Evolutionary conservation across 352 stramenopile genomes (phyloP).

Genomic region (Peronospora farinosa): DNA sequence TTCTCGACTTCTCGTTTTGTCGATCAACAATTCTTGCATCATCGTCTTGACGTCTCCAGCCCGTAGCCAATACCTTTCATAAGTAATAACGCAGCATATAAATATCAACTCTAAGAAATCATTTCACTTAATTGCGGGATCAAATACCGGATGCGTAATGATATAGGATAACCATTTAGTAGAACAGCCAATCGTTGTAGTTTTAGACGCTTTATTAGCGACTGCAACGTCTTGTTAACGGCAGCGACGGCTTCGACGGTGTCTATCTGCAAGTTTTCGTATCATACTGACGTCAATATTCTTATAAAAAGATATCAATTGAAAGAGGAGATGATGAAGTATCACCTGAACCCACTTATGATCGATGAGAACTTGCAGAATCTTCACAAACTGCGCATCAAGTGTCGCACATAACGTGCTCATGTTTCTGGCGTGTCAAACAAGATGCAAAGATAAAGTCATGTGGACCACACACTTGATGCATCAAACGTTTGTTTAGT

Average conservation of each 20-base stretch:
- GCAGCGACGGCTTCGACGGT: constrained; percentile 27
- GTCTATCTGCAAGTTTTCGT: constrained; percentile 24
- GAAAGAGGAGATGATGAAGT: neutral
- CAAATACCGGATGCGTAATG: constrained; percentile 27
- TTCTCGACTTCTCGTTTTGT: constrained; percentile 4
- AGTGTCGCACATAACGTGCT: constrained; percentile 3
- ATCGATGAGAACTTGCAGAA: constrained; percentile 33
- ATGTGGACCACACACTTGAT: neutral
- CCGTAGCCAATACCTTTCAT: constrained; percentile 37
- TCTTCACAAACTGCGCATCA: constrained; percentile 7
- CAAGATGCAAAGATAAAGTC: too few relatives aligned
- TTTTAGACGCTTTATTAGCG: constrained; percentile 24
- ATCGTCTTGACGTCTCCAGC: constrained; percentile 28
- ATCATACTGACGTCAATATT: constrained; percentile 1
- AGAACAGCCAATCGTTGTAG: constrained; percentile 24
- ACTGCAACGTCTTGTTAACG: constrained; percentile 19
- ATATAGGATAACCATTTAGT: constrained; percentile 22
- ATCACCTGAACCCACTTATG: constrained; percentile 42
- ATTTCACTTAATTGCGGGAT: neutral
- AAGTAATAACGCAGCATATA: neutral
- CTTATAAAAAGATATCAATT: neutral
- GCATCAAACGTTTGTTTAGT: too few relatives aligned
- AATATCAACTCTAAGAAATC: neutral
- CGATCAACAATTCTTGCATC: constrained; percentile 11
- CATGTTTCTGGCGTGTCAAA: constrained; percentile 8